These are phyloP conservation scores for Delitschia confertaspora DNA, from an alignment of 495 filamentous ascomycete genomes.

Conservation along the genomic window DNA sequence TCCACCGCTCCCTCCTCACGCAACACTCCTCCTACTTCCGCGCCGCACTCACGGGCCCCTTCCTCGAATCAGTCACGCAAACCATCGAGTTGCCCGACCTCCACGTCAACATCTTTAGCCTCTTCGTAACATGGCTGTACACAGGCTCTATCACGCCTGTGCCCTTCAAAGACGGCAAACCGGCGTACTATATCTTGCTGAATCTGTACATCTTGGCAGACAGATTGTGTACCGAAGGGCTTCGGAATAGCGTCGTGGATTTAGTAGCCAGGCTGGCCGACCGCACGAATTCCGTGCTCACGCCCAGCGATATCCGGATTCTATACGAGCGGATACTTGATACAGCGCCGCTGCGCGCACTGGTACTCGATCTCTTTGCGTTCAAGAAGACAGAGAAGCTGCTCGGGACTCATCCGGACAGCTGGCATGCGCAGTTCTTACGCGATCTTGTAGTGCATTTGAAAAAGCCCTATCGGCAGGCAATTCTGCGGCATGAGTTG, in stretches of 20 bases:
- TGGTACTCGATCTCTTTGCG: conserved; percentile 42
- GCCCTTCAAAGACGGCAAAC: conserved; percentile 31
- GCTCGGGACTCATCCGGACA: conserved; percentile 37
- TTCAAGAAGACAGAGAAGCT: conserved; percentile 44
- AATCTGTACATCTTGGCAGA: conserved; percentile 41
- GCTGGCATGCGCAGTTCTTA: conserved; percentile 36
- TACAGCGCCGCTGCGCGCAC: conserved; percentile 27
- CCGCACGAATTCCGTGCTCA: conserved; percentile 39
- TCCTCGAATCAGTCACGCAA: conserved; percentile 38
- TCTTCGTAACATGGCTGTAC: conserved; percentile 43
- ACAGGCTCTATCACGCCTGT: conserved; percentile 25
- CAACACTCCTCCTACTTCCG: conserved; percentile 42
- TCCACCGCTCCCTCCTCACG: conserved; percentile 40
- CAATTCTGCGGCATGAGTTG: conserved; percentile 29
- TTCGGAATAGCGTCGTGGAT: conserved; percentile 37
- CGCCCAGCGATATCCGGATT: conserved; percentile 39
- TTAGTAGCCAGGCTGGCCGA: conserved; percentile 37
- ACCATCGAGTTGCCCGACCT: conserved; percentile 37
- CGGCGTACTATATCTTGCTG: conserved; percentile 42
- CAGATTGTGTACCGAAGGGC: conserved; percentile 33
- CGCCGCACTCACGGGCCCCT: conserved; percentile 40
- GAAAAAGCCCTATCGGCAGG: conserved; percentile 30
- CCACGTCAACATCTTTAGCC: conserved; percentile 36
- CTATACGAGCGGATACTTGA: conserved; percentile 34
- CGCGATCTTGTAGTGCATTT: conserved; percentile 34